Evolutionary conservation across 257 asterid species (phyloP).

Genomic region (Mitragyna speciosa): DNA sequence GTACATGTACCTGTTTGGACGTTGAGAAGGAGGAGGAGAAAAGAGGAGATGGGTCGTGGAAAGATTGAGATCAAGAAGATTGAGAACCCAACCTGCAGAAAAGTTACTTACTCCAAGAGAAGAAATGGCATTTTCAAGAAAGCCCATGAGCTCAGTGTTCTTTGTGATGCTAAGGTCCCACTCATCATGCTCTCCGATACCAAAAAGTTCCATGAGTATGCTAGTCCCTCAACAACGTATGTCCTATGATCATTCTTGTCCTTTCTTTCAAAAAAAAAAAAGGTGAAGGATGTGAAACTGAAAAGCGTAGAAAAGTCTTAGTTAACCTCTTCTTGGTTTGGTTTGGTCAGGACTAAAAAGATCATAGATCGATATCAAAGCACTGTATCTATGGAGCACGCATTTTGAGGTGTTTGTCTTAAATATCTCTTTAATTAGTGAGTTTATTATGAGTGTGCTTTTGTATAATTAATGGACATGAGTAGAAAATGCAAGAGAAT

Average conservation of each 20-base stretch:
- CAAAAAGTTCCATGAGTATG: slow-evolving; percentile 46
- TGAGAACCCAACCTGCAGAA: slow-evolving; percentile 49
- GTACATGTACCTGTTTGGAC: background rate
- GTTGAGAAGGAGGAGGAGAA: background rate
- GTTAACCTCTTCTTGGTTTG: background rate
- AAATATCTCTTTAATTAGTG: background rate
- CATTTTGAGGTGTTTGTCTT: slow-evolving; percentile 45
- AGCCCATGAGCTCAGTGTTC: slow-evolving; percentile 54
- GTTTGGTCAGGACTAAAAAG: slow-evolving; percentile 39
- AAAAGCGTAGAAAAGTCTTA: background rate
- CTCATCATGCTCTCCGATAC: slow-evolving; percentile 50
- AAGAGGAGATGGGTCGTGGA: slow-evolving; percentile 35
- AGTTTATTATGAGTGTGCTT: background rate
- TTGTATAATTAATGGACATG: background rate
- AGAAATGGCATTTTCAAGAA: slow-evolving; percentile 59
- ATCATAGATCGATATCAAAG: slow-evolving; percentile 52
- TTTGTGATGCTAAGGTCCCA: slow-evolving; percentile 62
- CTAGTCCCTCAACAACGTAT: slow-evolving; percentile 51
- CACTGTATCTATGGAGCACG: slow-evolving; percentile 53
- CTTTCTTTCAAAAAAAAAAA: background rate
- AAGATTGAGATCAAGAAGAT: slow-evolving; percentile 55
- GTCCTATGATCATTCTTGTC: background rate
- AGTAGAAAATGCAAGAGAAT: slow-evolving; percentile 56
- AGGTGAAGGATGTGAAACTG: background rate
- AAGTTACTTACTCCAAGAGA: slow-evolving; percentile 53